These are phyloP conservation scores for Phyllosticta citribraziliensis DNA, from an alignment of 2,329 filamentous ascomycete genomes.

Conservation along the genomic window DNA sequence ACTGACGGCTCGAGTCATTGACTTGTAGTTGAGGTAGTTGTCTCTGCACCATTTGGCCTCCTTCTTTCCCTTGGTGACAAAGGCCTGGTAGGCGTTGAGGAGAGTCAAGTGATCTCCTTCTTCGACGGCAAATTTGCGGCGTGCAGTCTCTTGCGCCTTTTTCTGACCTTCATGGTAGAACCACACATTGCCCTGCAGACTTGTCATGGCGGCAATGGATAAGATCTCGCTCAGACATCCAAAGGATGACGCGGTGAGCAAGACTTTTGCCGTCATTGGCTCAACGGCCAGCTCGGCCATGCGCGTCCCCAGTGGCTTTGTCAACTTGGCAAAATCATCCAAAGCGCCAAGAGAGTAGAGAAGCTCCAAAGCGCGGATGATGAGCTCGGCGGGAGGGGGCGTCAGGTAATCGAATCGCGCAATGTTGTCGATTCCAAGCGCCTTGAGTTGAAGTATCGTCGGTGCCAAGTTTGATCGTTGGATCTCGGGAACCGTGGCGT, in stretches of 20 bases:
- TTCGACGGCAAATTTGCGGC: slow-evolving; percentile 77
- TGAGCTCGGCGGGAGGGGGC: slow-evolving; percentile 71
- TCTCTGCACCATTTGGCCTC: slow-evolving; percentile 80
- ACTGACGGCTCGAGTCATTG: slow-evolving; percentile 70
- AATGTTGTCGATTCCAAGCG: slow-evolving; percentile 89
- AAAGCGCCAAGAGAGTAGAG: slow-evolving; percentile 79
- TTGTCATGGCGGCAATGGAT: slow-evolving; percentile 90
- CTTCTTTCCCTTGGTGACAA: slow-evolving; percentile 72
- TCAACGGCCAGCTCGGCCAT: slow-evolving; percentile 93
- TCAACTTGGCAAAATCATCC: slow-evolving; percentile 83
- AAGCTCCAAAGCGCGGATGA: slow-evolving; percentile 78
- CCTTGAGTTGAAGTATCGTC: slow-evolving; percentile 83
- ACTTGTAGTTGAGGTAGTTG: slow-evolving; percentile 78
- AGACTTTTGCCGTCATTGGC: slow-evolving; percentile 88
- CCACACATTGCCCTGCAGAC: slow-evolving; percentile 73
- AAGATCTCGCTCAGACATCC: slow-evolving; percentile 76
- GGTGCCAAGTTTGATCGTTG: slow-evolving; percentile 86
- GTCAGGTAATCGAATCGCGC: slow-evolving; percentile 84
- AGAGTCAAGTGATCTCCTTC: slow-evolving; percentile 92
- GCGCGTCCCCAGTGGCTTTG: slow-evolving; percentile 71
- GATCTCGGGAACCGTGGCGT: slow-evolving; percentile 77
- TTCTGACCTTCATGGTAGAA: slow-evolving; percentile 69
- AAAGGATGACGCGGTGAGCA: slow-evolving; percentile 67
- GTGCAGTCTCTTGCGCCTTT: slow-evolving; percentile 61
- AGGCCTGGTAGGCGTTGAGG: slow-evolving; percentile 86